Base-by-base conservation (phyloP, 139 green algal species). In the Yamagishiella unicocca region DNA sequence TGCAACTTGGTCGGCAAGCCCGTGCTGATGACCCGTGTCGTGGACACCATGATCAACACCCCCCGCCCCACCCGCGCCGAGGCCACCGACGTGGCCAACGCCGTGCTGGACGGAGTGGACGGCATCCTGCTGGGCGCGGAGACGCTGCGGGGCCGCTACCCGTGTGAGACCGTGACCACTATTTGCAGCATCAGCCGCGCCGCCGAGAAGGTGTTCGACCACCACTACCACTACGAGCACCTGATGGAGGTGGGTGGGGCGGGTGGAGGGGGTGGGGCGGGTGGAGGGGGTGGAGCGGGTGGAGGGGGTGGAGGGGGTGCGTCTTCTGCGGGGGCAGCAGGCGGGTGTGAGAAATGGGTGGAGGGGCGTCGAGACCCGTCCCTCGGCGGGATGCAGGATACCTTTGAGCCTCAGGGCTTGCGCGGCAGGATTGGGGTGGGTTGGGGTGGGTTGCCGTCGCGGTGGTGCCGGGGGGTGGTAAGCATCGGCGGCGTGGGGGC, bases 1-100 rank as follows among this genome's bases (percentile, higher is more conserved):
- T 98, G 96, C 92, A 97, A 97, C 92, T 83, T 97, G 70, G 90
- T 98, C 54, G 96, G 96, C 82, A 98, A 98, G 92, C 96, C 96
- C 2, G 90, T 92, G 22, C 72, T 99, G 37, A 93, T 98, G 80
- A 98, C 96, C 8, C 93, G 96, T 67, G 94, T 99, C 71, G 95
- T 98, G 7, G 96, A 98, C 92, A 97, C 96, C 76, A 99, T 99
- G 96, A 89, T 95, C 74, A 89, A 88, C 74, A 95, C 94, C 0
- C 96, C 96, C 0, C 88, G 96, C 29, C 96, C 96, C 64, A 99
- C 96, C 4, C 94, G 96, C 45, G 96, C 96, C 10, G 96, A 99
- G 91, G 96, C 96, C 8, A 99, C 96, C 8, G 92, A 98, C 85
- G 94, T 98, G 53, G 95, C 96, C 42, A 98, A 98, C 58, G 96